Base-by-base conservation (phyloP, 2,329 filamentous ascomycete species). In the Neonectria magnoliae region DNA sequence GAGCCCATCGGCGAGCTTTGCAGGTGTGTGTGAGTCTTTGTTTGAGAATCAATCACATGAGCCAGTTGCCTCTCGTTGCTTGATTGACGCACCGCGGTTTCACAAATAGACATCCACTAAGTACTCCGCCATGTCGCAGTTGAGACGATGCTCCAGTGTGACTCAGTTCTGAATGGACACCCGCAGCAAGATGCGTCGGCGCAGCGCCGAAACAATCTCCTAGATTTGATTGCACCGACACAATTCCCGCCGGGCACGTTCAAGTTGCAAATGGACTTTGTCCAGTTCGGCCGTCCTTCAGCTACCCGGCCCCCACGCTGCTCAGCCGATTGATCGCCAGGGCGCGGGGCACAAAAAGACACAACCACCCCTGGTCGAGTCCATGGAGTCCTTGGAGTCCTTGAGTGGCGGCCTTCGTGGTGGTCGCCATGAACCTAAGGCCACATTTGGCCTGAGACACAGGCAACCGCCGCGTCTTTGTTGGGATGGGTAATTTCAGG, bases 351-450 rank as follows among this genome's bases (percentile, higher is more conserved):
- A 20, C 25, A 42, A 18, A 13, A 53, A 36, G 10, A 25, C 27
- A 18, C 33, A 20, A 27, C 33, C 20, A 27, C 20, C 20, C 27
- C 31, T 25, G 33, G 38, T n/a, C 25, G 10, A 55, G 20, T 54
- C 36, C 33, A 29, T 13, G 22, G 5, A 55, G 52, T 27, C 53
- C 27, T 41, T 25, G 13, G 33, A 33, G 31, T 33, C 31, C 36
- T 38, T 6, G 36, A n/a, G n/a, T 42, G 38, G 4, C 38, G 38
- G 38, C 18, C 13, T 51, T 51, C 45, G 27, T 44, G 56, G 47
- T 44, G 56, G 45, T 25, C 56, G 20, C 27, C 56, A 38, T 58
- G 36, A 58, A 51, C 56, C 22, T 29, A 25, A 36, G 50, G 47
- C 16, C 27, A 36, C 27, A 33, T 42, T 51, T 25, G 56, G 54